phyloP scores from a whole-genome alignment of 2,329 filamentous ascomycete species.

The Macrophomina phaseolina region DNA sequence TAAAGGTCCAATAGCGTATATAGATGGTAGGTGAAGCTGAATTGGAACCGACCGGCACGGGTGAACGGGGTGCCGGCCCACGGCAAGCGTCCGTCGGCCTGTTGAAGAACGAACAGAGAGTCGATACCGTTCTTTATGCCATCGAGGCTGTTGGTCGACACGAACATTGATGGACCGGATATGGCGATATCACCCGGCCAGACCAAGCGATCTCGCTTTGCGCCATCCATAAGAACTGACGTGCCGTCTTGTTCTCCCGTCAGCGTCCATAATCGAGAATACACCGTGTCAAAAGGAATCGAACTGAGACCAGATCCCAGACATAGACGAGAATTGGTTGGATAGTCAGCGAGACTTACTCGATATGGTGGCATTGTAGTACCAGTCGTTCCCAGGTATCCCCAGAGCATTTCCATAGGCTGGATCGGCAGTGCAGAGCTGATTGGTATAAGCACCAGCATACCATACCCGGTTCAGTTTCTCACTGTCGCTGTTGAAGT shows the following conservation, averaged over 20 bases:
- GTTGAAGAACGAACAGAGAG: neutral
- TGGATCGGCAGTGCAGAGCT: conserved; percentile 42
- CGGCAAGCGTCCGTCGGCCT: conserved; percentile 37
- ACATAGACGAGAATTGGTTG: neutral
- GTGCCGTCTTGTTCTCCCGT: conserved; percentile 43
- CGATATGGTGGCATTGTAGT: neutral
- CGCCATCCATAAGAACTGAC: conserved; percentile 47
- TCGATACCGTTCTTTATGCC: conserved; percentile 52
- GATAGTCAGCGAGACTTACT: neutral
- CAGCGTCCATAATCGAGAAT: conserved; percentile 45
- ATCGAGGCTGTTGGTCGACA: conserved; percentile 51
- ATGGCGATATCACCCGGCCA: conserved; percentile 59
- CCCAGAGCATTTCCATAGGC: neutral
- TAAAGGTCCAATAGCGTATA: conserved; percentile 54
- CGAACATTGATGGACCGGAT: conserved; percentile 46
- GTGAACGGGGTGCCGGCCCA: conserved; percentile 55
- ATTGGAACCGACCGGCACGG: neutral
- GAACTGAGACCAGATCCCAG: neutral
- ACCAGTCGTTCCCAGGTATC: neutral
- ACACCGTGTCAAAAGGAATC: conserved; percentile 14
- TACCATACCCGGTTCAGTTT: conserved; percentile 55
- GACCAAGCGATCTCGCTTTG: conserved; percentile 49
- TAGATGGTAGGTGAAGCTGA: conserved; percentile 56
- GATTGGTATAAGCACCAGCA: conserved; percentile 58
- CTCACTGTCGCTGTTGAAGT: conserved; percentile 41